Evolutionary conservation across 2,329 filamentous ascomycete species (phyloP), one percentile per base, ranked within the genome.

Genomic region (Mollisiaceae sp.): DNA sequence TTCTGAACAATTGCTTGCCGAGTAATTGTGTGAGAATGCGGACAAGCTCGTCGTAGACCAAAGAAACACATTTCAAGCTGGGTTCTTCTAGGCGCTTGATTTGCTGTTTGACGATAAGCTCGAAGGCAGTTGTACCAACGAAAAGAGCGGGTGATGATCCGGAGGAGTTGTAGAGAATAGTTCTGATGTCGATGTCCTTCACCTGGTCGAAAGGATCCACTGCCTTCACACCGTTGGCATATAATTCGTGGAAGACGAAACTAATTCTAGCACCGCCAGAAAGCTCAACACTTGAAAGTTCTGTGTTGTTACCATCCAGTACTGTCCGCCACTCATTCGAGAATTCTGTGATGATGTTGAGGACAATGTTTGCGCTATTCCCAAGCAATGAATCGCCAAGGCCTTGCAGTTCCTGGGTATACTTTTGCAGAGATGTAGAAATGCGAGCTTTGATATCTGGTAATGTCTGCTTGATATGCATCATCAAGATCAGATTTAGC

Each of bases 381-480:
- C 95, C 95, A 32, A 99, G 89, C 83, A 98, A 91, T 14, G 94
- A 97, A 69, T 97, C 94, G 24, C 96, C 95, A 14, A 99, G 85
- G 68, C 89, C 88, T 64, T 87, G 83, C 24, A 99, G 85, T 79
- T 99, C 95, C 50, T 88, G 80, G 4, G 87, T 84, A 79, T 99
- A 99, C 78, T 99, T 99, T 77, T 94, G 90, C 66, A 99, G 83
- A 15, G 94, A 97, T 71, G 92, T 91, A n/a, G 91, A 87, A 73
- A 99, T 99, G 69, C 96, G 91, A 15, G 92, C 93, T 82, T 99
- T 99, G 84, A 99, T 99, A 77, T 99, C 95, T 47, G 95, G 95
- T 15, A 99, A 86, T 1, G 95, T 99, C 82, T 99, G 94, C 82
- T 99, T 99, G 84, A 99, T 99, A 83, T 99, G 95, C 95, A 99